Percentiles rank a stretch among this genome's conserved stretches.
Evolutionary conservation across 140 eudicot genomes (phyloP).

Genomic region (Senecio squalidus): DNA sequence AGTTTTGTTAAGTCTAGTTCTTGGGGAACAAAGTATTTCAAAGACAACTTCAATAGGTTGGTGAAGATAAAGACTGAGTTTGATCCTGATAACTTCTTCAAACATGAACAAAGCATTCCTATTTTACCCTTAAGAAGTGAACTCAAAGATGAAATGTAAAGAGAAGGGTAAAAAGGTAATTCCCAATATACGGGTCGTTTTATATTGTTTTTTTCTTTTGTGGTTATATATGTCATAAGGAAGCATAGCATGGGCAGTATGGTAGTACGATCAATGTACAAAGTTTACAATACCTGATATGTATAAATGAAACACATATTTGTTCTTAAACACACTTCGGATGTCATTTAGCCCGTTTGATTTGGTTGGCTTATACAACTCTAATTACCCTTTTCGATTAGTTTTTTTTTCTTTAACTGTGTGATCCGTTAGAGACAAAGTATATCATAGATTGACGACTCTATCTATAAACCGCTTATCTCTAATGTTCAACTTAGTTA

Average conservation of each 20-base stretch:
- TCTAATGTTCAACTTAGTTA: too few relatives aligned
- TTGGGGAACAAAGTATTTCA: slow-evolving; percentile 26
- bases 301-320: too few relatives aligned
- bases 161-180: slow-evolving; percentile 8
- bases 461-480: too few relatives aligned
- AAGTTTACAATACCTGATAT: too few relatives aligned
- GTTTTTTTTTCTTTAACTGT: too few relatives aligned
- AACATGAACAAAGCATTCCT: slow-evolving; percentile 31
- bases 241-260: background rate
- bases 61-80: slow-evolving; percentile 27
- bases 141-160: slow-evolving; percentile 3
- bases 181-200: background rate
- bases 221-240: background rate
- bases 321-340: too few relatives aligned
- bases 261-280: background rate
- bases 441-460: too few relatives aligned
- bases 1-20: slow-evolving; percentile 28
- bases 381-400: too few relatives aligned
- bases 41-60: slow-evolving; percentile 25
- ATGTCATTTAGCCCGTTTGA: too few relatives aligned
- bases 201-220: background rate
- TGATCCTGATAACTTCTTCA: slow-evolving; percentile 30
- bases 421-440: too few relatives aligned
- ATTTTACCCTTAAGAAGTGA: slow-evolving; percentile 20
- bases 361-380: too few relatives aligned